These are phyloP conservation scores for Phytophthora sansomeana DNA, from an alignment of 352 stramenopile species.

Conservation along the genomic window DNA sequence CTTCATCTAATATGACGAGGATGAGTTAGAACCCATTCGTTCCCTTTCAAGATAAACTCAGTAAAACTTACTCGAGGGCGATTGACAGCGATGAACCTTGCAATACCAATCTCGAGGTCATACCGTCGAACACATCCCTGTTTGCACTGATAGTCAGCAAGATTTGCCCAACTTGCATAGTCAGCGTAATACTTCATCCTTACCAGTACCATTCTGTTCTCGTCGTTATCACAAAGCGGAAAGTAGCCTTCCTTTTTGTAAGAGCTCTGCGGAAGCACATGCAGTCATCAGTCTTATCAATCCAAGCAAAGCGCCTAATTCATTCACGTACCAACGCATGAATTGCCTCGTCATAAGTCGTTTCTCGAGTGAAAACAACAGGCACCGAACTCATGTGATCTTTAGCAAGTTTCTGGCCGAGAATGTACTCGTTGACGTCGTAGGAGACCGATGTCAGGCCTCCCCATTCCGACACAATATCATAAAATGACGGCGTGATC, in stretches of 20 bases:
- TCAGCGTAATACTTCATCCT: neutral
- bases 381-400: conserved; percentile 69
- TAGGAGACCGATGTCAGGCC: conserved; percentile 81
- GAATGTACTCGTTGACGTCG: conserved; percentile 82
- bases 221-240: conserved; percentile 67
- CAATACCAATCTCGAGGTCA: conserved; percentile 79
- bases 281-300: neutral
- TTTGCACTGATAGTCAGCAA: conserved; percentile 1
- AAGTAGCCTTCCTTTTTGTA: conserved; percentile 83
- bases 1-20: conserved; percentile 46
- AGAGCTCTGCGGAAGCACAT: conserved; percentile 46
- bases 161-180: neutral
- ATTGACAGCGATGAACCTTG: conserved; percentile 76
- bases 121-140: conserved; percentile 76
- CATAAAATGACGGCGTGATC: conserved; percentile 86
- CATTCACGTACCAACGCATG: conserved; percentile 67
- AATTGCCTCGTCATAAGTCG: conserved; percentile 78
- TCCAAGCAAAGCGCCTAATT: conserved; percentile 12
- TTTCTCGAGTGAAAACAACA: conserved; percentile 75
- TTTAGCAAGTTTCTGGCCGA: conserved; percentile 73
- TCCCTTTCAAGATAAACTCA: neutral
- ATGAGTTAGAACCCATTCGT: neutral
- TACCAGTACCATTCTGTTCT: conserved; percentile 63
- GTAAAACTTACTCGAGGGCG: conserved; percentile 51
- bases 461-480: conserved; percentile 81